Evolutionary conservation across 306 rosid genomes (phyloP).

Genomic region (Prunus persica): Prunus_persica_NCBIv2 NC_034013.1:15235001-15235500

Average conservation of each 20-base stretch:
- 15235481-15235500: slow-evolving; percentile 53
- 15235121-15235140: slow-evolving; percentile 10
- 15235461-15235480: slow-evolving; percentile 57
- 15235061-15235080: neutral
- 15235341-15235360: slow-evolving; percentile 33
- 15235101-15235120: neutral
- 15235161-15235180: slow-evolving; percentile 11
- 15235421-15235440: slow-evolving; percentile 46
- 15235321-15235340: slow-evolving; percentile 30
- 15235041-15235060: too few species aligned
- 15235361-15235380: slow-evolving; percentile 31
- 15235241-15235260: slow-evolving; percentile 17
- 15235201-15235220: slow-evolving; percentile 13
- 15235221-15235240: slow-evolving; percentile 28
- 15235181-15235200: slow-evolving; percentile 7
- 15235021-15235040: neutral
- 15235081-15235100: neutral
- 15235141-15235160: slow-evolving; percentile 5
- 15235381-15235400: slow-evolving; percentile 21
- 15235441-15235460: slow-evolving; percentile 55
- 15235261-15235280: slow-evolving; percentile 29
- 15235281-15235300: slow-evolving; percentile 1
- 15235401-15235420: slow-evolving; percentile 60
- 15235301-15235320: slow-evolving; percentile 28
- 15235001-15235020: too few species aligned